phyloP scores from a whole-genome alignment of 2,329 filamentous ascomycete species.

The Aureobasidium sp. region DNA sequence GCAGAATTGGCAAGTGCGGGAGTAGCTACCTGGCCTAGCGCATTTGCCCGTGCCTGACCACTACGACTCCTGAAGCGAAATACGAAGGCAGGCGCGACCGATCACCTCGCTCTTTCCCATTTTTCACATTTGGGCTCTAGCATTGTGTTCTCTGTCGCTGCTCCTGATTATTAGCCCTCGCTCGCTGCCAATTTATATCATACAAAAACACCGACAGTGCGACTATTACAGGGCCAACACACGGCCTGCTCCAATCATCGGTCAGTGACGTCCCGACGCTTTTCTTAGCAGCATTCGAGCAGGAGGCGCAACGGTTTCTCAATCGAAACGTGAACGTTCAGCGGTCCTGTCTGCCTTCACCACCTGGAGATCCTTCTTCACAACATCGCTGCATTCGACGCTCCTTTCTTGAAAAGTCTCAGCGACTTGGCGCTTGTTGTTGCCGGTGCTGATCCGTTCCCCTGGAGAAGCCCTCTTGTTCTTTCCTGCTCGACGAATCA shows the following conservation, averaged over 20 bases:
- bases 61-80: slow-evolving; percentile 13
- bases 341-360: not conserved
- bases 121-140: not conserved
- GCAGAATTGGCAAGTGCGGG: slow-evolving; percentile 2
- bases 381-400: slow-evolving; percentile 6
- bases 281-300: slow-evolving; percentile 10
- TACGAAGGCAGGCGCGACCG: not conserved
- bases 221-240: not conserved
- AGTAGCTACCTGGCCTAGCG: not conserved
- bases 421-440: slow-evolving; percentile 7
- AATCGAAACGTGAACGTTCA: slow-evolving; percentile 12
- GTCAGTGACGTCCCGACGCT: slow-evolving; percentile 13
- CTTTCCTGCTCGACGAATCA: slow-evolving; percentile 2
- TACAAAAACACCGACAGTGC: not conserved
- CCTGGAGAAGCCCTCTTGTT: not conserved
- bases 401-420: not conserved
- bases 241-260: slow-evolving; percentile 2
- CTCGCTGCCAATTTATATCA: slow-evolving; percentile 6
- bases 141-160: slow-evolving; percentile 7
- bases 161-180: not conserved
- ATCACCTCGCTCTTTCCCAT: not conserved
- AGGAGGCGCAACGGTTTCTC: slow-evolving; percentile 6
- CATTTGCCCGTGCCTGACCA: not conserved
- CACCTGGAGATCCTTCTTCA: not conserved
- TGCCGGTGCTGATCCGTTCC: slow-evolving; percentile 8